Evolutionary conservation across 106 monocot species (phyloP), one percentile per base, ranked within the genome.

Genomic region (Alisma plantagoaquatica): DNA sequence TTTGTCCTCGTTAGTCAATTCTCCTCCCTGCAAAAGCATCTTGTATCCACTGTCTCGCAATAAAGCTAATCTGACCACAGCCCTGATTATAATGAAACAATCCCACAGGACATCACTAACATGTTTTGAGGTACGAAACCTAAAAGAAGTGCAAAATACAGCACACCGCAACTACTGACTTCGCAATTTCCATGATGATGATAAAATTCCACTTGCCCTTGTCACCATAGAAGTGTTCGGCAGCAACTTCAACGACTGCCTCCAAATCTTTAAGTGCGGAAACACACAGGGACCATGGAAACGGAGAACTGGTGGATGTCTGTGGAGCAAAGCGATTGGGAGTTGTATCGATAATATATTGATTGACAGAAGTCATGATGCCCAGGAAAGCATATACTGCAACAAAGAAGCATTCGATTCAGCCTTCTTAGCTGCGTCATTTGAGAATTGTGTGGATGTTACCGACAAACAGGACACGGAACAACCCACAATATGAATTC

Each of bases 11-110:
- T 94, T 84, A 35, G 31, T 52, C 4, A 57, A 31, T 59, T 77
- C 94, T 30, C 94, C 94, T 59, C 87, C 94, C 78, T 94, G 84
- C 61, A 94, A 45, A 23, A 94, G 80, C 80, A 94, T 81, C 63
- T 71, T 78, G 55, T 77, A 94, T n/a, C 94, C 87, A 50, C 84
- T 78, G 47, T 88, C 80, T 7, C 57, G 42, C 52, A 94, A 70
- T 42, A 70, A 74, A 53, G 73, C 87, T 53, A 94, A 65, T 35
- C 94, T 77, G 30, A 76, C 75, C 49, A 80, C 27, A 61, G 61
- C 87, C 83, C 94, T 94, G 56, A 7, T 25, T 16, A 66, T 32
- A 11, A 31, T 48, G 0, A 12, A 46, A 19, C 27, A 51, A 51
- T 22, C n/a, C 27, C 27, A 51, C 27, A 58, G 10, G 24, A 15